Conservation (phyloP, 257 asterid genomes). For the Prunella vulgaris region DNA sequence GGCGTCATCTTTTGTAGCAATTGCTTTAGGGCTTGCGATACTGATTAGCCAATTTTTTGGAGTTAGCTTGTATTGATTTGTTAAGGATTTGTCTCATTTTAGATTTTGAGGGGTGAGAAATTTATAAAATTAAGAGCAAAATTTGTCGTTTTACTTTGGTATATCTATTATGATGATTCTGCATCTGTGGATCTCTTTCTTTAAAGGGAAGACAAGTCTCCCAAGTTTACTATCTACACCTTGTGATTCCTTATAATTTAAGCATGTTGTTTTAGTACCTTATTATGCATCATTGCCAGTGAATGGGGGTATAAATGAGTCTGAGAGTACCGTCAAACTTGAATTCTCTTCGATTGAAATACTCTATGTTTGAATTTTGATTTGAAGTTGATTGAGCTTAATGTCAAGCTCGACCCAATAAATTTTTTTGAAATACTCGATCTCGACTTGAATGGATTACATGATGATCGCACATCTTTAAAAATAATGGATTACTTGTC, state of each 20-base stretch:
- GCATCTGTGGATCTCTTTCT: not conserved
- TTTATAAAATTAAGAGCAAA: conserved; percentile 8
- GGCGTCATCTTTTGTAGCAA: conserved; percentile 84
- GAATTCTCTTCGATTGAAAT: no score
- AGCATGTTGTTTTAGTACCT: not conserved
- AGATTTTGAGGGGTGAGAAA: conserved; percentile 17
- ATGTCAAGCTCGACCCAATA: no score
- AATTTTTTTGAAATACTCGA: no score
- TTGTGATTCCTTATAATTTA: not conserved
- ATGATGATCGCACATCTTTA: no score
- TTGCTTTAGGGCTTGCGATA: conserved; percentile 70
- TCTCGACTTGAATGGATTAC: no score
- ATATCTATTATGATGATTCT: not conserved
- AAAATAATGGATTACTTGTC: no score
- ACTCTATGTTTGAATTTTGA: no score
- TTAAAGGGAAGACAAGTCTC: not conserved
- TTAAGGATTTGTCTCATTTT: not conserved
- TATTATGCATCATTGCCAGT: not conserved
- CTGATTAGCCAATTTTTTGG: conserved; percentile 75
- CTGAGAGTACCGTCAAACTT: no score
- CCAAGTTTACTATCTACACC: not conserved
- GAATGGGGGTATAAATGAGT: not conserved
- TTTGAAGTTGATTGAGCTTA: no score
- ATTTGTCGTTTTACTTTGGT: not conserved
- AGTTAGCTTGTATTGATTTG: conserved; percentile 58